Evolutionary conservation across 495 filamentous ascomycete species (phyloP).

Genomic region (Aspergillus mulundensis): DNA sequence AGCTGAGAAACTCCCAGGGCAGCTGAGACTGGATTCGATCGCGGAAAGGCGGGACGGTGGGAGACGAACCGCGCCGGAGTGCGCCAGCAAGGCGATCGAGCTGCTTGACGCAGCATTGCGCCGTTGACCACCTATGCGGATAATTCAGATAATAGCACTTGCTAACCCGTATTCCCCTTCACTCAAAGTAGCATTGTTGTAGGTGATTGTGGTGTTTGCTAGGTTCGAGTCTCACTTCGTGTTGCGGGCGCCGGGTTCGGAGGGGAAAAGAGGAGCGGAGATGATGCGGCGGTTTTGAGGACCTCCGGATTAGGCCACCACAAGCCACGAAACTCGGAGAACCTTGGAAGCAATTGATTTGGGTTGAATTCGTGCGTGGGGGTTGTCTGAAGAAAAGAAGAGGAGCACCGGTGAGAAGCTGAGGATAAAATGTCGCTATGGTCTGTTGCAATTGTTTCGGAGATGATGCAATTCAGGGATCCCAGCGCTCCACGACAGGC

Average conservation of each 20-base stretch:
- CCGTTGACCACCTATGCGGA: slow-evolving; percentile 8
- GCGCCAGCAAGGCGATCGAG: slow-evolving; percentile 39
- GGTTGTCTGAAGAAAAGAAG: not conserved
- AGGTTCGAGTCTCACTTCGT: slow-evolving; percentile 6
- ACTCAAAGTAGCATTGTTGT: slow-evolving; percentile 30
- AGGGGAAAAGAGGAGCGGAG: slow-evolving; percentile 23
- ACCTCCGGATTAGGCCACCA: slow-evolving; percentile 3
- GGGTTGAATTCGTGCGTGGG: not conserved
- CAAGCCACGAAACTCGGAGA: slow-evolving; percentile 6
- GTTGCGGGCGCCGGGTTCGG: slow-evolving; percentile 39
- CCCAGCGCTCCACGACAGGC: not conserved
- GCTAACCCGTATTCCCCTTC: not conserved
- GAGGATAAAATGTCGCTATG: not conserved
- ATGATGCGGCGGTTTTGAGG: slow-evolving; percentile 5
- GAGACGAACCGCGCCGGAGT: slow-evolving; percentile 28
- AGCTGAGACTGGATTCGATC: slow-evolving; percentile 24
- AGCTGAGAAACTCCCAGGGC: slow-evolving; percentile 24
- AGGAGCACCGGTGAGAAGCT: not conserved
- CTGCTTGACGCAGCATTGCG: slow-evolving; percentile 45
- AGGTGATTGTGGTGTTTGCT: not conserved
- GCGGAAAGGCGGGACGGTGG: slow-evolving; percentile 28
- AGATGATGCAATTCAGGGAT: slow-evolving; percentile 6
- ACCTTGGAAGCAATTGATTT: not conserved
- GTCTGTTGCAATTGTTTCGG: slow-evolving; percentile 5
- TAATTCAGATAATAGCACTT: slow-evolving; percentile 1